phyloP scores from a whole-genome alignment of 129 eudicot species.

The Kitagawia praeruptora region DNA sequence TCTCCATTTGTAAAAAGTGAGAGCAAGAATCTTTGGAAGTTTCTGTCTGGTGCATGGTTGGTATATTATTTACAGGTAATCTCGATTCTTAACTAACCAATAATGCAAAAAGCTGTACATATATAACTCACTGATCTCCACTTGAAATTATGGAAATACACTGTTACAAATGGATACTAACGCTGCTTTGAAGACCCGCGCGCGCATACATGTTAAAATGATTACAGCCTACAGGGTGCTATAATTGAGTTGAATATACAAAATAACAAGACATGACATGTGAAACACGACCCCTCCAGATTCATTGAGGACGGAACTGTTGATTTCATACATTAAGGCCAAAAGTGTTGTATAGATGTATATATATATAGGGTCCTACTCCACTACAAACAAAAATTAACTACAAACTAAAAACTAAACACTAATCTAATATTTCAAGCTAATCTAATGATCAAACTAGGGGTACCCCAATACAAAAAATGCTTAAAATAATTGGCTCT shows the following conservation, averaged over 20 bases:
- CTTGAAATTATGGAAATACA: background rate
- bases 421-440: too few relatives aligned
- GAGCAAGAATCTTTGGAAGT: background rate
- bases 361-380: too few relatives aligned
- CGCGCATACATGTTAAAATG: constrained; percentile 1
- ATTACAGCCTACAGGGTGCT: background rate
- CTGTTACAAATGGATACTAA: background rate
- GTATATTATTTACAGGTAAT: background rate
- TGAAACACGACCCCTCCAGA: background rate
- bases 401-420: too few relatives aligned
- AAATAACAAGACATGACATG: background rate
- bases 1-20: background rate
- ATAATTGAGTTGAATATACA: background rate
- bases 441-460: too few relatives aligned
- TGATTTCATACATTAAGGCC: background rate
- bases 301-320: background rate
- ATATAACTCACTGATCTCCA: background rate
- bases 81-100: background rate
- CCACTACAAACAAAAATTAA: too few relatives aligned
- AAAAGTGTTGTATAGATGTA: too few relatives aligned
- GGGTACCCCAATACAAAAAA: too few relatives aligned
- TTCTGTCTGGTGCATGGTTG: background rate
- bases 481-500: too few relatives aligned
- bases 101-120: background rate
- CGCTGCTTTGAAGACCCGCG: background rate